Evolutionary conservation across 2,329 filamentous ascomycete genomes (phyloP).

Genomic region (Decorospora gaudefroyi): DNA sequence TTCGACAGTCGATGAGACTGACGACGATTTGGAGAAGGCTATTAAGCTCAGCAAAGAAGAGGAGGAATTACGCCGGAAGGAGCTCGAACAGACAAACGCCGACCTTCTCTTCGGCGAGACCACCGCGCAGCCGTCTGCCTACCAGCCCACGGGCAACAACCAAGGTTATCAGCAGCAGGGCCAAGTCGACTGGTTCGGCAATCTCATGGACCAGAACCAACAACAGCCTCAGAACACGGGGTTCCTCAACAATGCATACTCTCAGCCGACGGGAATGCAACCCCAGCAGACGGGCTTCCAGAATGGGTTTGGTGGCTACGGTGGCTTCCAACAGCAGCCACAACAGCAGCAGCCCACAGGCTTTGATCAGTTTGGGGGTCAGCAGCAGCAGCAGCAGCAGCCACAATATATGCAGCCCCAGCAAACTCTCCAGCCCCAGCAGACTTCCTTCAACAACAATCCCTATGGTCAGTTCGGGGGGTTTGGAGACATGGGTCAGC

Average conservation of each 20-base stretch:
- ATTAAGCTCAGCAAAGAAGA: conserved; percentile 94
- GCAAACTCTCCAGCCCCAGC: conserved; percentile 59
- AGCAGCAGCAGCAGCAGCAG: conserved; percentile 25
- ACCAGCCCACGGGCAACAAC: conserved; percentile 87
- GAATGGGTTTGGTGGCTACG: conserved; percentile 71
- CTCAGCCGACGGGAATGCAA: conserved; percentile 76
- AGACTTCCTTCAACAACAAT: conserved; percentile 60
- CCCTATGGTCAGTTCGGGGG: conserved; percentile 46
- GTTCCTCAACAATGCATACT: conserved; percentile 69
- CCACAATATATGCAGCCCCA: conserved; percentile 45
- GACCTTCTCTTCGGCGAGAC: conserved; percentile 86
- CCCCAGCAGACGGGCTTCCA: conserved; percentile 66
- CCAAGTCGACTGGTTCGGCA: conserved; percentile 96
- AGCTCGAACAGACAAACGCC: conserved; percentile 85
- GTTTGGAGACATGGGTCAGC: conserved; percentile 41
- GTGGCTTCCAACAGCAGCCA: conserved; percentile 49
- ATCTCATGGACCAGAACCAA: conserved; percentile 76
- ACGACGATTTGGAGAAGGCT: conserved; percentile 91
- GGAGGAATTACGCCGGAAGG: conserved; percentile 82
- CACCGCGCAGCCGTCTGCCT: conserved; percentile 65
- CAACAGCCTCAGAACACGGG: conserved; percentile 67
- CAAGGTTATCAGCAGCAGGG: conserved; percentile 97
- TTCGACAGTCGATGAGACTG: conserved; percentile 58
- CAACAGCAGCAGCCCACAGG: conserved; percentile 67
- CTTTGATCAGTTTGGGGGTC: conserved; percentile 62